Base-by-base conservation (phyloP, 176 grass and related monocot genomes). In the Pontederia crassipes region DNA sequence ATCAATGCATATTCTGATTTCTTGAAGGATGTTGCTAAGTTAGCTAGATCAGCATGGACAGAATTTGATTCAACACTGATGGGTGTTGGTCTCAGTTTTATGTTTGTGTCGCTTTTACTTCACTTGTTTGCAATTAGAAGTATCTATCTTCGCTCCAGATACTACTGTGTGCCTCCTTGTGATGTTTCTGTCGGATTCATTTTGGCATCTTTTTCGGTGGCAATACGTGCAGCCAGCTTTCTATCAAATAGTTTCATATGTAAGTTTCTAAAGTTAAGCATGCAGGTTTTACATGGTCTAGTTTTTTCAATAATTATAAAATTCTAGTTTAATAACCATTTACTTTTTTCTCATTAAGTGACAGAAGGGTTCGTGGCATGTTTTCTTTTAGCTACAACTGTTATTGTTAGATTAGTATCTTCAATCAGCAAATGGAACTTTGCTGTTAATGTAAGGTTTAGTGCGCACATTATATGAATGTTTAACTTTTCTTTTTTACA, bases 241-340 rank as follows among this genome's bases (percentile, higher is more conserved):
- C 77, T 96, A 71, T 96, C 92, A 20, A 96, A 96, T 73, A 96
- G 92, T 80, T 96, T 87, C 72, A 96, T 96, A 85, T 88, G 92
- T 96, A 76, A 88, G 86, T 84, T 80, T 10, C 68, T 65, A 77
- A 68, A 75, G 86, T 54, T 72, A 77, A 54, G 28, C 29, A 8
- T 28, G 46, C 32, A 18, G 4, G 17, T 8, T 64, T 28, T 8
- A 35, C 51, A 10, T 6, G 17, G 45, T 46, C 24, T 54, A 54
- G 26, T 35, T 11, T 26, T 13, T 72, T 69, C 28, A 69, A n/a
- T 57, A 45, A 58, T 14, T 46, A 11, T 52, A 52, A 18, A 58
- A 48, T 28, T 58, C 66, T 56, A 9, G 16, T 72, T 24, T 75
- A 60, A n/a, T n/a, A 52, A 11, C 11, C 62, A 52, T 68, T 53